A percentile compares a stretch with the other conserved stretches of the same genome.
Evolutionary conservation across 177 flowering plant species (phyloP).

Genomic region (Vitis hybrid): DNA sequence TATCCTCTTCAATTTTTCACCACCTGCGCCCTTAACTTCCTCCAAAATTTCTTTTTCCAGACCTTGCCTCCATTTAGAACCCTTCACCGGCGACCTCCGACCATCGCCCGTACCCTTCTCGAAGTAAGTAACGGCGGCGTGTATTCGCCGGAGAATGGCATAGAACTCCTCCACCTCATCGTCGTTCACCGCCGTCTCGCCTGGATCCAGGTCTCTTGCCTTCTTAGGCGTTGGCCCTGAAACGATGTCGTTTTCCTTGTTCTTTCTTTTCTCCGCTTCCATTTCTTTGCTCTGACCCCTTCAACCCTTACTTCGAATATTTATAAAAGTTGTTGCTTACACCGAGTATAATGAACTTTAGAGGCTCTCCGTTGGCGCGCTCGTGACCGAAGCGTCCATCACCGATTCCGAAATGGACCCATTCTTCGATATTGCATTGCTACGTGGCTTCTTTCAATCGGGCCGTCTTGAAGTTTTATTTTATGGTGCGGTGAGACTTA

Average conservation of each 20-base stretch:
- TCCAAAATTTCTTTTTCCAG: constrained; percentile 19
- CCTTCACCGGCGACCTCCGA: constrained; percentile 2
- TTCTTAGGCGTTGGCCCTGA: constrained; percentile 8
- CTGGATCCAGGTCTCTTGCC: neutral
- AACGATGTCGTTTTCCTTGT: constrained; percentile 1
- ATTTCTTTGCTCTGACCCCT: neutral
- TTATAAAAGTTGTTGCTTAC: too few species aligned
- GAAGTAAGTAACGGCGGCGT: constrained; percentile 25
- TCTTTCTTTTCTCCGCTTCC: constrained; percentile 19
- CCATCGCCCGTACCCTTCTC: constrained; percentile 10
- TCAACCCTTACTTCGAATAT: too few species aligned
- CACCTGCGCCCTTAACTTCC: constrained; percentile 8
- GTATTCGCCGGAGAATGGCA: constrained; percentile 31
- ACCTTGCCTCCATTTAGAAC: constrained; percentile 14
- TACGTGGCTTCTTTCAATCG: too few species aligned
- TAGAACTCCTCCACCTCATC: constrained; percentile 44
- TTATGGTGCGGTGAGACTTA: too few species aligned
- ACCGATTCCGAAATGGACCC: too few species aligned
- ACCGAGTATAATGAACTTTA: too few species aligned
- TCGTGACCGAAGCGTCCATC: too few species aligned
- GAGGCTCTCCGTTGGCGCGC: too few species aligned
- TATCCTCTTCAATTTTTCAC: neutral
- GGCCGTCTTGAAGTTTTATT: too few species aligned
- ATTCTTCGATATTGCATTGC: too few species aligned
- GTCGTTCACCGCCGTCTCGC: constrained; percentile 17